phyloP scores from a whole-genome alignment of 495 filamentous ascomycete species.

The Trypethelium eluteriae region DNA sequence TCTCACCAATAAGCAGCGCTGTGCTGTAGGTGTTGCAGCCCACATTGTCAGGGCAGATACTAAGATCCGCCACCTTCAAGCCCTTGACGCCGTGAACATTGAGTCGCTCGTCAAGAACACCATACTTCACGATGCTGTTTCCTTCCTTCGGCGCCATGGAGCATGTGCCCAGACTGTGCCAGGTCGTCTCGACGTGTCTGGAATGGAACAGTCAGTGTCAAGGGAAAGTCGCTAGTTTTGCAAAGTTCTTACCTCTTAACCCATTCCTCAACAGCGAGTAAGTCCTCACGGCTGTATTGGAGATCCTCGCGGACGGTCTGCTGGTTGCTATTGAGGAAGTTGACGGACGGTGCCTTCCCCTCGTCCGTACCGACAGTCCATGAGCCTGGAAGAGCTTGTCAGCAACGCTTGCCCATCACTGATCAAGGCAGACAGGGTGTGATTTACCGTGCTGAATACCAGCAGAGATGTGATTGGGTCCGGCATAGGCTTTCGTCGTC shows the following conservation, averaged over 20 bases:
- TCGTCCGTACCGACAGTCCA: conserved; percentile 43
- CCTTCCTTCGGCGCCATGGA: conserved; percentile 74
- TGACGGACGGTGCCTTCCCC: conserved; percentile 43
- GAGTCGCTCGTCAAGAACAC: conserved; percentile 69
- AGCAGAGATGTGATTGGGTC: conserved; percentile 63
- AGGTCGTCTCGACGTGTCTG: conserved; percentile 34
- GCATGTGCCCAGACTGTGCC: conserved; percentile 65
- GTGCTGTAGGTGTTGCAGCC: conserved; percentile 73
- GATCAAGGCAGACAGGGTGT: neutral
- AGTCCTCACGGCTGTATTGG: conserved; percentile 59
- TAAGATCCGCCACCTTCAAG: conserved; percentile 74
- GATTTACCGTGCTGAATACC: conserved; percentile 53
- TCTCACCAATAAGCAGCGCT: conserved; percentile 77
- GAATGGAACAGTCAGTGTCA: neutral
- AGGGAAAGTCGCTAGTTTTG: neutral
- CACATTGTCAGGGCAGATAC: conserved; percentile 76
- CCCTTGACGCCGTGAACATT: conserved; percentile 76
- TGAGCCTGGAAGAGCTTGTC: conserved; percentile 24
- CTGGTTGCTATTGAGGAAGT: conserved; percentile 44
- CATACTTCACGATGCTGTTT: conserved; percentile 72
- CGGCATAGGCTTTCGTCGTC: conserved; percentile 66
- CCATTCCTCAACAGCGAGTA: conserved; percentile 68
- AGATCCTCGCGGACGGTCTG: conserved; percentile 54
- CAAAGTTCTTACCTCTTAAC: conserved; percentile 39
- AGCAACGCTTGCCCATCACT: neutral